These are phyloP conservation scores for Hypseocharis bilobata DNA, from an alignment of 441 rosid genomes.

Conservation along the genomic window DNA sequence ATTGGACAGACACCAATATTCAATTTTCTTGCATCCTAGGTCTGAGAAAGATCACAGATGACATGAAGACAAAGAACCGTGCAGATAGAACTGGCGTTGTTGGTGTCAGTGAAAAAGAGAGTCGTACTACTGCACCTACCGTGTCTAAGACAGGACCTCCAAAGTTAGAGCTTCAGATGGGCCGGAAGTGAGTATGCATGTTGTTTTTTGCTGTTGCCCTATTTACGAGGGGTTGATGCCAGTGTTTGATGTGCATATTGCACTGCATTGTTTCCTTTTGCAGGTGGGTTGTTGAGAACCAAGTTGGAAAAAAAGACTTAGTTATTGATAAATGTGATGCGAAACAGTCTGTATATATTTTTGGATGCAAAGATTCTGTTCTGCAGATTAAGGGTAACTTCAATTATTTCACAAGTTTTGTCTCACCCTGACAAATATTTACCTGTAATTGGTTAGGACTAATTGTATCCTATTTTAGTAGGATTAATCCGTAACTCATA, in stretches of 20 bases:
- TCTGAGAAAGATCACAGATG: constrained; percentile 70
- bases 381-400: constrained; percentile 75
- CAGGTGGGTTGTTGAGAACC: constrained; percentile 97
- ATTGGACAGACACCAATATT: constrained; percentile 10
- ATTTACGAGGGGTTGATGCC: constrained; percentile 9
- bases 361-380: constrained; percentile 94
- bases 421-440: background rate
- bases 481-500: constrained; percentile 12
- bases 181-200: constrained; percentile 66
- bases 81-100: constrained; percentile 65
- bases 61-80: constrained; percentile 88
- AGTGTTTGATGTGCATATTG: constrained; percentile 4
- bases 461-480: background rate
- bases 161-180: constrained; percentile 87
- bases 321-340: constrained; percentile 83
- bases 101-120: constrained; percentile 43
- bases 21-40: constrained; percentile 37
- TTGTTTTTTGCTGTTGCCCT: constrained; percentile 9
- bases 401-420: background rate
- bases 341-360: constrained; percentile 77
- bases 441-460: background rate
- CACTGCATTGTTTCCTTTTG: constrained; percentile 15
- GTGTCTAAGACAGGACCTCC: constrained; percentile 73
- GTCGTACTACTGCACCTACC: constrained; percentile 37
- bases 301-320: constrained; percentile 70